Conservation (phyloP, 805 yeast genomes). For the Schwanniomyces sp. region DNA sequence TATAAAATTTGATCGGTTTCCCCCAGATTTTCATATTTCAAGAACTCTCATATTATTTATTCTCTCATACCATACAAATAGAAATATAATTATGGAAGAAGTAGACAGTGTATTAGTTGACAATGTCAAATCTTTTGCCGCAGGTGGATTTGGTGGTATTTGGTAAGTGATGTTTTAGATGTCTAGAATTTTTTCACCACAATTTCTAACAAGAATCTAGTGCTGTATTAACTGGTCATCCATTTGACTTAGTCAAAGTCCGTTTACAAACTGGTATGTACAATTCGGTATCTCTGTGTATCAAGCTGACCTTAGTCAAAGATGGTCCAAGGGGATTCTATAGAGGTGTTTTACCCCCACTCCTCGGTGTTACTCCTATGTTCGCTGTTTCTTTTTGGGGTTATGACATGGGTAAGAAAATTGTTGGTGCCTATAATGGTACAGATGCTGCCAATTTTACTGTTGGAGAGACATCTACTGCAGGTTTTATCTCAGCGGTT, state of each 20-base stretch:
- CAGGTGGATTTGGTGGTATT: conserved; percentile 97
- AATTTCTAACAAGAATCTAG: conserved; percentile 28
- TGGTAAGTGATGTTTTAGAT: conserved; percentile 28
- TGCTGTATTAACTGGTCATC: conserved; percentile 95
- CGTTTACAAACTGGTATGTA: conserved; percentile 83
- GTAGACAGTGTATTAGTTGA: conserved; percentile 56
- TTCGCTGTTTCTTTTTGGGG: conserved; percentile 99
- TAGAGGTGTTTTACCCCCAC: conserved; percentile 92
- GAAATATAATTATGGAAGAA: conserved; percentile 34
- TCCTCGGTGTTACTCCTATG: conserved; percentile 97
- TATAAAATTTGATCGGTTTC: not conserved
- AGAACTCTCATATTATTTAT: not conserved
- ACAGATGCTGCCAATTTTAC: conserved; percentile 46
- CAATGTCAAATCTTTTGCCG: conserved; percentile 80
- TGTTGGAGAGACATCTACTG: conserved; percentile 74
- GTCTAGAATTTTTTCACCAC: not conserved
- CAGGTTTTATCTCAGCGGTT: conserved; percentile 91
- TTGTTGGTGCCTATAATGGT: conserved; percentile 52
- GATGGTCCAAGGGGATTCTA: conserved; percentile 83
- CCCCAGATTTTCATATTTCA: not conserved
- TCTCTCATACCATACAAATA: not conserved
- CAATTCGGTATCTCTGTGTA: conserved; percentile 63
- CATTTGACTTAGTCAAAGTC: conserved; percentile 91
- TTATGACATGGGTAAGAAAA: conserved; percentile 84
- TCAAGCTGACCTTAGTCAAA: conserved; percentile 63